Percentiles rank a stretch among this genome's conserved stretches.
phyloP scores from a whole-genome alignment of 768 basidiomycete species.

The Suillus luteus region DNA sequence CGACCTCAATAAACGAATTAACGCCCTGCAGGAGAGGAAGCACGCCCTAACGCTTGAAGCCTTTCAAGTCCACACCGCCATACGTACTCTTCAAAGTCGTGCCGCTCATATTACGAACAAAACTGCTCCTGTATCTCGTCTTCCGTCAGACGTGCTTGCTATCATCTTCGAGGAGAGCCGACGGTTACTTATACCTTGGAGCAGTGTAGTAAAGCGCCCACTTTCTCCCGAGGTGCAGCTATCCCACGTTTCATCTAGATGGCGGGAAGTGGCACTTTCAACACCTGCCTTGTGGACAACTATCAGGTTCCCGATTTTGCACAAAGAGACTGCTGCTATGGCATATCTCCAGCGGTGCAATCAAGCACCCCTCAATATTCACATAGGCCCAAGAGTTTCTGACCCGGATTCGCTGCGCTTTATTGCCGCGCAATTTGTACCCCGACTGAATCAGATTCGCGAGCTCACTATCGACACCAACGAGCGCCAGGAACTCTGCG shows the following conservation, averaged over 20 bases:
- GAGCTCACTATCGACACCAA: conserved; percentile 34
- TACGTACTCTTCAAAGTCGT: conserved; percentile 33
- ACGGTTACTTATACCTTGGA: conserved; percentile 29
- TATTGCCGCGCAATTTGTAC: conserved; percentile 29
- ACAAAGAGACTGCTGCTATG: conserved; percentile 28
- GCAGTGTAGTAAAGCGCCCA: conserved; percentile 27
- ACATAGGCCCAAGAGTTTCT: conserved; percentile 31
- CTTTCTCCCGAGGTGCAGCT: conserved; percentile 37
- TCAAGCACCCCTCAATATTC: conserved; percentile 34
- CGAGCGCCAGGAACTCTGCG: conserved; percentile 32
- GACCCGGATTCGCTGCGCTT: conserved; percentile 28
- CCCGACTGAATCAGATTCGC: conserved; percentile 34
- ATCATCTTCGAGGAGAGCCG: conserved; percentile 37
- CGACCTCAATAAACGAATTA: conserved; percentile 24
- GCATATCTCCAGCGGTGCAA: conserved; percentile 35
- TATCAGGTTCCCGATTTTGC: conserved; percentile 35
- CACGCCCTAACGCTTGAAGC: conserved; percentile 26
- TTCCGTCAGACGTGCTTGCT: conserved; percentile 36
- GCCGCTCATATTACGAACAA: conserved; percentile 35
- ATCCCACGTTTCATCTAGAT: conserved; percentile 37
- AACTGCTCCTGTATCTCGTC: conserved; percentile 30
- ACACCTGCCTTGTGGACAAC: conserved; percentile 39
- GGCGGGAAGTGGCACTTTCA: conserved; percentile 38
- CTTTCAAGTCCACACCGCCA: conserved; percentile 29
- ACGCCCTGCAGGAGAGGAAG: conserved; percentile 24